phyloP scores from a whole-genome alignment of 23 red algal species.

The Gracilaria caudata region DNA sequence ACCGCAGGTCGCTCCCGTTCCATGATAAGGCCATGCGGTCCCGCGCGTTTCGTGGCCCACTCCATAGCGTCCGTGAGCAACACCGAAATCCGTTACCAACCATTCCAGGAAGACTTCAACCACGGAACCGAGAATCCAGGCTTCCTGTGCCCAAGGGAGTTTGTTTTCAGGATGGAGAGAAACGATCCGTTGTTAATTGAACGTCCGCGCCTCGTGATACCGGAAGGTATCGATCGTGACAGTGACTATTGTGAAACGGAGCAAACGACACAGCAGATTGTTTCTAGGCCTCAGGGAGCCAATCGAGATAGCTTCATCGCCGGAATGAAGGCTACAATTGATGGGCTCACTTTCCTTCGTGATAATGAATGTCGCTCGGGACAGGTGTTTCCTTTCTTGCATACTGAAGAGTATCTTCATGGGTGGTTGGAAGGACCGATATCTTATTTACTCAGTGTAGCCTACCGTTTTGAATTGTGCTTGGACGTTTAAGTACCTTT shows the following conservation, averaged over 20 bases:
- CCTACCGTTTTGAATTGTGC: background rate
- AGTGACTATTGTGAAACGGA: constrained; percentile 18
- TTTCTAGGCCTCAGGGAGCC: background rate
- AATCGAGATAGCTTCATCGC: background rate
- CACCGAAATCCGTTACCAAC: constrained; percentile 1
- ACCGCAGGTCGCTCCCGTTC: background rate
- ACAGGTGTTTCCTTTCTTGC: background rate
- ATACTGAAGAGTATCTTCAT: background rate
- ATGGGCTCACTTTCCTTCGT: background rate
- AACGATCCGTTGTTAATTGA: background rate
- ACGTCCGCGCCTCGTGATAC: background rate
- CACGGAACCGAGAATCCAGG: constrained; percentile 11
- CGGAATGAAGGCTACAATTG: constrained; percentile 14
- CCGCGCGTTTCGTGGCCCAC: background rate
- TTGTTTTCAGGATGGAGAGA: background rate
- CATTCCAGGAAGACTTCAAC: constrained; percentile 13
- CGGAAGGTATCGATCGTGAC: background rate
- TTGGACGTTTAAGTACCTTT: background rate
- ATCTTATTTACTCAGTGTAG: background rate
- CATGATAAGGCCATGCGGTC: background rate
- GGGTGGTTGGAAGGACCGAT: background rate
- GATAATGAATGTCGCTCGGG: background rate
- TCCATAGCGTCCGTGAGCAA: background rate
- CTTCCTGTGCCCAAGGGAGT: background rate
- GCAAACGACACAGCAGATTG: background rate